Percentiles rank a stretch among this genome's conserved stretches.
Conservation (phyloP, 1,284 basidiomycete genomes). For the Trichosporon coremiiforme region DNA sequence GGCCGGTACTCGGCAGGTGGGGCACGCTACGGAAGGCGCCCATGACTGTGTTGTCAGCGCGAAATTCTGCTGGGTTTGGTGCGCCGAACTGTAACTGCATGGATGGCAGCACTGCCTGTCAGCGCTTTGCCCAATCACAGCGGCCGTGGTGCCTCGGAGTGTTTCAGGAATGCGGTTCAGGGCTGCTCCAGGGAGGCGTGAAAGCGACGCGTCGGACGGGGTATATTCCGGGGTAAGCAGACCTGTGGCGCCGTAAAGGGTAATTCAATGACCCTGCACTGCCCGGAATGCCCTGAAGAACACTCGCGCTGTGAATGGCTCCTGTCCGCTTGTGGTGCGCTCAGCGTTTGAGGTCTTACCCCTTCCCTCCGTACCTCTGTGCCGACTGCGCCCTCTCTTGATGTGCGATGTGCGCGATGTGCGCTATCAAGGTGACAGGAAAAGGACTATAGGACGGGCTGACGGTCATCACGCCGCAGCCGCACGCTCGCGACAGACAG, state of each 20-base stretch:
- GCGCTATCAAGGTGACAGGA: no score
- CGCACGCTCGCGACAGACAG: no score
- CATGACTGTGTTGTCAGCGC: no score
- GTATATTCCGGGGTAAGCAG: neutral
- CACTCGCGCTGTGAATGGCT: neutral
- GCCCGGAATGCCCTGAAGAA: neutral
- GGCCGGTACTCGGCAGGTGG: neutral
- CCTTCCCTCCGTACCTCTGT: no score
- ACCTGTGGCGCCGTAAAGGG: neutral
- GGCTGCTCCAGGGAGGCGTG: no score
- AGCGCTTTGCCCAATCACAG: neutral
- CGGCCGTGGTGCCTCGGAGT: neutral
- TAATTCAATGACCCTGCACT: no score
- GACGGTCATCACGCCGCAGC: no score
- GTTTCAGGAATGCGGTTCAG: neutral
- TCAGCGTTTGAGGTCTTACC: neutral
- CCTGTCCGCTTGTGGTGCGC: neutral
- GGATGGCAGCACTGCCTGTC: neutral
- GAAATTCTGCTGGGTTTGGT: neutral
- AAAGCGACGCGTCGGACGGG: neutral
- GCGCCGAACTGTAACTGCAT: neutral
- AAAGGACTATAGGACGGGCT: no score
- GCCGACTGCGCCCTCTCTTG: no score
- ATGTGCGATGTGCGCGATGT: neutral
- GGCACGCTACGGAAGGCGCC: neutral